Percentiles rank a stretch among this genome's conserved stretches.
Evolutionary conservation across 2,329 filamentous ascomycete genomes (phyloP).

Genomic region (Aspergillus bombycis): DNA sequence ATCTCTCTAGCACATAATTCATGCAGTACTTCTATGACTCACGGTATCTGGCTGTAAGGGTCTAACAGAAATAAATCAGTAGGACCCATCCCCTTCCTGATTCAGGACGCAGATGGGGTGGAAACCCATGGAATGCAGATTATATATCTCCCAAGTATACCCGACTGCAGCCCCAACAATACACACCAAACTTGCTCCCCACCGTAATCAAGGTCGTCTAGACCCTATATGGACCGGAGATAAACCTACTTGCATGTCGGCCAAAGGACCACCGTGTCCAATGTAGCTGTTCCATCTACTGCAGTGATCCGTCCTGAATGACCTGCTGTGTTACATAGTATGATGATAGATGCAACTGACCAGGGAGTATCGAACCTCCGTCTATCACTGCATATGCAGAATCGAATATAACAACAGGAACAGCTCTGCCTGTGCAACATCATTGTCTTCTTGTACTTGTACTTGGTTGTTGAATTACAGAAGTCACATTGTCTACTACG

Average conservation of each 20-base stretch:
- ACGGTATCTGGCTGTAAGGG: not conserved
- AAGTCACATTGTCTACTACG: not conserved
- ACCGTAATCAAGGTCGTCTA: not conserved
- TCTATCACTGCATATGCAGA: constrained; percentile 3
- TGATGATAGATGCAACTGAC: constrained; percentile 1
- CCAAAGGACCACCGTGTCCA: not conserved
- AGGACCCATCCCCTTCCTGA: not conserved
- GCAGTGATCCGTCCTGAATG: not conserved
- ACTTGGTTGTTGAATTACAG: not conserved
- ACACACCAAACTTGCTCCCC: not conserved
- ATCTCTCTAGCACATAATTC: not conserved
- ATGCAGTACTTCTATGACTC: not conserved
- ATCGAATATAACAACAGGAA: not conserved
- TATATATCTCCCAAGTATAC: not conserved
- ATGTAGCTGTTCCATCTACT: not conserved
- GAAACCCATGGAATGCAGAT: not conserved
- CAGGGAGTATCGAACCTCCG: not conserved
- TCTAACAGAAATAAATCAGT: not conserved
- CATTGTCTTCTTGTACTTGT: too few relatives aligned
- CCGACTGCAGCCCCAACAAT: not conserved
- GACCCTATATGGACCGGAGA: not conserved
- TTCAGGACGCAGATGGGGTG: not conserved
- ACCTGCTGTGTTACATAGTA: not conserved
- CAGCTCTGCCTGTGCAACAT: not conserved
- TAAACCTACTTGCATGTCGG: not conserved